Percentiles rank a stretch among this genome's conserved stretches.
Conservation (phyloP, 1,139 yeast species). For the Geotrichum macrosporum region DNA sequence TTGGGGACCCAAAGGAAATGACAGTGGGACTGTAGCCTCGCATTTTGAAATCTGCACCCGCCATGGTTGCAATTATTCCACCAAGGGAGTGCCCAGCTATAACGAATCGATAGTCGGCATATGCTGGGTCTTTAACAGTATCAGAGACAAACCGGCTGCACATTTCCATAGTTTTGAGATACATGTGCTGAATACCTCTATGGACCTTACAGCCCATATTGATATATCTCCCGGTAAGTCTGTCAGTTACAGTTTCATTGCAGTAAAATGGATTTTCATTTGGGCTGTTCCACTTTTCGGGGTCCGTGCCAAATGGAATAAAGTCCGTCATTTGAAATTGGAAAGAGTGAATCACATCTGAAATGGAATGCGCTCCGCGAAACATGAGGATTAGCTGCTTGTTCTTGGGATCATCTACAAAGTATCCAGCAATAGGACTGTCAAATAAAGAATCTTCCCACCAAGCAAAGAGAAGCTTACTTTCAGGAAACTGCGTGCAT, state of each 20-base stretch:
- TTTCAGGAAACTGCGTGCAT: conserved; percentile 22
- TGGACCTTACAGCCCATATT: conserved; percentile 57
- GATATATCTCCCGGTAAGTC: conserved; percentile 25
- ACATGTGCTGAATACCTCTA: conserved; percentile 47
- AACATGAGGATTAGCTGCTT: conserved; percentile 45
- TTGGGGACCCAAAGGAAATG: conserved; percentile 58
- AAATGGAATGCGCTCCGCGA: conserved; percentile 54
- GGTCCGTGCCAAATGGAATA: conserved; percentile 11
- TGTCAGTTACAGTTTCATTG: conserved; percentile 43
- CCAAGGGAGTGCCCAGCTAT: conserved; percentile 72
- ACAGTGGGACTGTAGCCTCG: conserved; percentile 52
- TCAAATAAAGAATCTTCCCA: conserved; percentile 9
- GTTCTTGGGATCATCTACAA: conserved; percentile 43
- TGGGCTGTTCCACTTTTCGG: background rate
- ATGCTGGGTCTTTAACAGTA: conserved; percentile 30
- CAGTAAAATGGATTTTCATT: conserved; percentile 43
- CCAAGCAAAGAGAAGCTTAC: conserved; percentile 21
- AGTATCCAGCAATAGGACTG: conserved; percentile 29
- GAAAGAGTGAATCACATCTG: conserved; percentile 47
- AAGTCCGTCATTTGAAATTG: conserved; percentile 11
- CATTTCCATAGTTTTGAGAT: conserved; percentile 38
- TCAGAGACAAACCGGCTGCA: conserved; percentile 41
- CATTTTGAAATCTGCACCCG: conserved; percentile 55
- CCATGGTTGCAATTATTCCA: conserved; percentile 59
- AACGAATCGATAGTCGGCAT: conserved; percentile 49